Evolutionary conservation across 108 stramenopile species (phyloP).

Genomic region (Skeletonema menzelii): DNA sequence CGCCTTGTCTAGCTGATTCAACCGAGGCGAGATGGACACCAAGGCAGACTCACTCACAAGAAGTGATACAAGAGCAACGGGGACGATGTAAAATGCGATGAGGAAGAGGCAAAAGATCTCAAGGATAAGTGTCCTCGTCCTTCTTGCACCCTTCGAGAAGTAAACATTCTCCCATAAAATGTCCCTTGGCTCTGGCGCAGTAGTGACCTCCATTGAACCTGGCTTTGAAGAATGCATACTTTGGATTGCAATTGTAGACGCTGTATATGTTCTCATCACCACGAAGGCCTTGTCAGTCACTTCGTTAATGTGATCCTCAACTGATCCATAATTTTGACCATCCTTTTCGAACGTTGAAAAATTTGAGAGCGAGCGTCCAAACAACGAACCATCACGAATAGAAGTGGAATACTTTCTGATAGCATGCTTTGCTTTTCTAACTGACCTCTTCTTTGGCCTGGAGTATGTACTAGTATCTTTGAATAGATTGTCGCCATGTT

Average conservation of each 20-base stretch:
- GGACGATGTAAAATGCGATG: slow-evolving; percentile 82
- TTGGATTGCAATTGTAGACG: slow-evolving; percentile 91
- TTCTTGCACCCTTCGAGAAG: slow-evolving; percentile 75
- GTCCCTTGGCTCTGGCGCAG: slow-evolving; percentile 88
- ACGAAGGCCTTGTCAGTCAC: slow-evolving; percentile 94
- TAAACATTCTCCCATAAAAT: slow-evolving; percentile 89
- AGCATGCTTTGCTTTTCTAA: slow-evolving; percentile 68
- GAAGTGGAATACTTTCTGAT: slow-evolving; percentile 67
- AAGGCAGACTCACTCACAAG: slow-evolving; percentile 86
- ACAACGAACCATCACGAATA: slow-evolving; percentile 63
- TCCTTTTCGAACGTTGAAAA: slow-evolving; percentile 35
- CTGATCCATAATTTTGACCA: slow-evolving; percentile 40
- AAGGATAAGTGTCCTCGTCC: slow-evolving; percentile 72
- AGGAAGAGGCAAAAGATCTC: slow-evolving; percentile 79
- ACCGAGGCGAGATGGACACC: slow-evolving; percentile 70
- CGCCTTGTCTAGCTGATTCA: slow-evolving; percentile 79
- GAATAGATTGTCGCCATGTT: neutral
- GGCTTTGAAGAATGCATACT: slow-evolving; percentile 89
- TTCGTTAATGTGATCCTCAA: slow-evolving; percentile 88
- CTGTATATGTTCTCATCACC: slow-evolving; percentile 87
- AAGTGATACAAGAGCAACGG: slow-evolving; percentile 81
- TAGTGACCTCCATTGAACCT: slow-evolving; percentile 82
- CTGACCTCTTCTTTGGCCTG: neutral
- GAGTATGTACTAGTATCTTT: neutral
- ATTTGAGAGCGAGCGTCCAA: slow-evolving; percentile 66